A percentile compares a stretch with the other conserved stretches of the same genome.
Evolutionary conservation across 2,329 filamentous ascomycete genomes (phyloP).

Genomic region (Fusarium circinatum): DNA sequence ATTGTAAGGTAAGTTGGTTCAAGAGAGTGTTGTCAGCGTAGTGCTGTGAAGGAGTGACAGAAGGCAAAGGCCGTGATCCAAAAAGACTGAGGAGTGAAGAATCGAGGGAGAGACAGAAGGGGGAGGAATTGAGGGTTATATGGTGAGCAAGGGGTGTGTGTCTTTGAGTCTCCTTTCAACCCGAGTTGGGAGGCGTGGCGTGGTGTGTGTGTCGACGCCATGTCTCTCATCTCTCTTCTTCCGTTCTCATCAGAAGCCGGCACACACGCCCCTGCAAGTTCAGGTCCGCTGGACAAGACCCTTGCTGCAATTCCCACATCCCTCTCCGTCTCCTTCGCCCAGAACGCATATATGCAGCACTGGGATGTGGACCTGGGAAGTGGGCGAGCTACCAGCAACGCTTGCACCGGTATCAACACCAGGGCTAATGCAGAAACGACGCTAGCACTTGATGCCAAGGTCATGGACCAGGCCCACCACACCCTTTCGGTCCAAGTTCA

Average conservation of each 20-base stretch:
- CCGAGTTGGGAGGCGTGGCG: conserved; percentile 17
- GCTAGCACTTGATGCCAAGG: conserved; percentile 5
- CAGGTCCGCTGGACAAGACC: conserved; percentile 1
- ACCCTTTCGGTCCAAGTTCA: conserved; percentile 35
- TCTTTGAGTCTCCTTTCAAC: conserved; percentile 13
- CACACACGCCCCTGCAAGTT: conserved; percentile 19
- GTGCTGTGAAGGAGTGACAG: conserved; percentile 44
- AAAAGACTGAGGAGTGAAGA: conserved; percentile 25
- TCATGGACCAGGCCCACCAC: conserved; percentile 26
- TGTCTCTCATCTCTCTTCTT: conserved; percentile 30
- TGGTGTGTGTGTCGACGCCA: conserved; percentile 30
- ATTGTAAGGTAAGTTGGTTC: conserved; percentile 35
- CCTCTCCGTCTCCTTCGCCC: background rate
- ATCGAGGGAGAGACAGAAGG: conserved; percentile 13
- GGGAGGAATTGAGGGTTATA: conserved; percentile 45
- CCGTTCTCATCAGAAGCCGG: conserved; percentile 13
- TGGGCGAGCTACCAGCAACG: conserved; percentile 21
- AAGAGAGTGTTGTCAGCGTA: conserved; percentile 42
- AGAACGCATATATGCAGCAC: conserved; percentile 13
- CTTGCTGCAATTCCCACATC: conserved; percentile 26
- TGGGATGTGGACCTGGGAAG: conserved; percentile 29
- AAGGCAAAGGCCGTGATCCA: conserved; percentile 40
- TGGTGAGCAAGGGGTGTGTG: conserved; percentile 43
- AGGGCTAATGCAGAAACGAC: conserved; percentile 30
- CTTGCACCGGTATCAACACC: conserved; percentile 32